phyloP scores from a whole-genome alignment of 2,329 filamentous ascomycete genomes.

The Cercospora zeae-maydis region DNA sequence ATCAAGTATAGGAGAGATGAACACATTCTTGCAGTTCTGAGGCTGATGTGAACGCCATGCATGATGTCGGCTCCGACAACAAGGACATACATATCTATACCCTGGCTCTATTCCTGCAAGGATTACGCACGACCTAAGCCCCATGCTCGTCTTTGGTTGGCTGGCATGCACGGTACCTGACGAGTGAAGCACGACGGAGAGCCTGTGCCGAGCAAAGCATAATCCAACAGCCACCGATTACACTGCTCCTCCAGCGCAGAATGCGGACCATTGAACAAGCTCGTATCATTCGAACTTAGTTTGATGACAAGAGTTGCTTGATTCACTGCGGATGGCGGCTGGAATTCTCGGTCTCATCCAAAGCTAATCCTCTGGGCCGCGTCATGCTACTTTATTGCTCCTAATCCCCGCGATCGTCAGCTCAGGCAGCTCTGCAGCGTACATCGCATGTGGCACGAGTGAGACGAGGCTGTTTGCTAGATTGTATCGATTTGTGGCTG shows the following conservation, averaged over 20 bases:
- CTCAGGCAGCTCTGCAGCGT: neutral
- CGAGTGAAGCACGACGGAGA: too few species aligned
- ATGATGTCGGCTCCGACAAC: neutral
- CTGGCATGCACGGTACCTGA: too few species aligned
- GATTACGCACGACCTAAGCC: neutral
- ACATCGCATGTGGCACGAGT: too few species aligned
- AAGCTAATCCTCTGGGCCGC: neutral
- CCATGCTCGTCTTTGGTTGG: too few species aligned
- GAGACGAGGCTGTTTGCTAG: too few species aligned
- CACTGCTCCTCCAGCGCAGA: too few species aligned
- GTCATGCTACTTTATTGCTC: neutral
- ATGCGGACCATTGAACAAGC: neutral
- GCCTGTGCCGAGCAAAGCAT: neutral
- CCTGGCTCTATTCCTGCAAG: neutral
- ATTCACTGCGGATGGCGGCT: neutral
- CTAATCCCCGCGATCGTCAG: neutral
- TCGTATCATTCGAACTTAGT: neutral
- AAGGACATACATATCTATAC: neutral
- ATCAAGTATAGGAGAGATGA: neutral
- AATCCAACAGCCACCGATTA: neutral
- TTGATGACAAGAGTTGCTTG: neutral
- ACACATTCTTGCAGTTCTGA: neutral
- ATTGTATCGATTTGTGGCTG: too few species aligned
- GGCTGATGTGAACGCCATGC: neutral
- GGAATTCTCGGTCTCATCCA: too few species aligned